Evolutionary conservation across 2,329 filamentous ascomycete genomes (phyloP), one percentile per base, ranked within the genome.

Genomic region (Pseudocercospora macadamiae): DNA sequence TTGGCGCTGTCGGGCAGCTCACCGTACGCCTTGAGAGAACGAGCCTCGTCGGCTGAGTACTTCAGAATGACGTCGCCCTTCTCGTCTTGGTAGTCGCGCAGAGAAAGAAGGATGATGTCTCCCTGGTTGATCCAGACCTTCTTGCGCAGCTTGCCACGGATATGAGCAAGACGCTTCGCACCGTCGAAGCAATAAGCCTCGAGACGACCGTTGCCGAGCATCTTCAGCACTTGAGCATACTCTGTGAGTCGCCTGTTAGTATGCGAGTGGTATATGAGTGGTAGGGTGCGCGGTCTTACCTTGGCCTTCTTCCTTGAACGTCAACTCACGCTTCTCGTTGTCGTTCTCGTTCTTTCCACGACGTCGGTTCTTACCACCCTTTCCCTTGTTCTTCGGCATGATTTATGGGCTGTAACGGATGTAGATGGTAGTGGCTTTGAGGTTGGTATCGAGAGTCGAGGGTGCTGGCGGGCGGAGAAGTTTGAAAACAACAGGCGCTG

Each of bases 61-160:
- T 97, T 97, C 75, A 96, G 87, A 74, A 95, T 93, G 51, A 96
- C 90, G 73, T 95, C 91, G 69, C 90, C 91, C 82, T 96, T 96
- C 80, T 93, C 89, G 79, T 95, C 91, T 76, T 96, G 91, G 81
- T 96, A 96, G 77, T 96, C 92, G 70, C 91, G 90, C 62, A 96
- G 88, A 32, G 89, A 93, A 62, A 93, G 83, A 45, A 93, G 86
- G 76, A 93, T 93, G 76, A 96, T 96, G 76, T 96, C 91, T 74
- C 92, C 92, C 82, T 96, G 92, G 84, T 96, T 97, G 85, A 97
- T 97, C 92, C 92, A 97, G 78, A 97, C 95, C 86, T 99, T 99
- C 86, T 99, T 99, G 73, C 95, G 88, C 73, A 99, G 90, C 81
- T 99, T 97, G 80, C 93, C 93, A 66, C 93, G 91, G 71, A 91